Conservation (phyloP, 1,284 basidiomycete species). For the Meripilus lineatus region DNA sequence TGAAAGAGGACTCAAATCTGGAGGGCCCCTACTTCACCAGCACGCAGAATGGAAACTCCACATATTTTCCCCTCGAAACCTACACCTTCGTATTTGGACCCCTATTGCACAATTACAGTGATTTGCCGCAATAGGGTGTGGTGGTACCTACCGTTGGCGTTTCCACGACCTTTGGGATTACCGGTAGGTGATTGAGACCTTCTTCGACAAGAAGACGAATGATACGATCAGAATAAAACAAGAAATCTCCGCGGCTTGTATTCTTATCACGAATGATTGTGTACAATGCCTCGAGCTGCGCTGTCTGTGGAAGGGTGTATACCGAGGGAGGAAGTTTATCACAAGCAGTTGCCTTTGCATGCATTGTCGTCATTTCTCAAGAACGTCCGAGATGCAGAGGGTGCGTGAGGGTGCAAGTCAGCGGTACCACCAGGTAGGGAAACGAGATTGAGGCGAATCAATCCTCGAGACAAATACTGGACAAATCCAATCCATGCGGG, state of each 20-base stretch:
- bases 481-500: too few relatives aligned
- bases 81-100: constrained; percentile 81
- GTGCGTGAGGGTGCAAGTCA: constrained; percentile 1
- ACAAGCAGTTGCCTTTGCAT: constrained; percentile 26
- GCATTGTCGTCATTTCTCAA: constrained; percentile 32
- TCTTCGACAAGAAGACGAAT: constrained; percentile 75
- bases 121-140: background rate
- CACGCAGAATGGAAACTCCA: constrained; percentile 88
- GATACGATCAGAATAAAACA: constrained; percentile 90
- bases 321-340: constrained; percentile 80
- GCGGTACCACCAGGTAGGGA: background rate
- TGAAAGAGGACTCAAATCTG: background rate
- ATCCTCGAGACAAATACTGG: too few relatives aligned
- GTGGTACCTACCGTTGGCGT: constrained; percentile 65
- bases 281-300: constrained; percentile 92
- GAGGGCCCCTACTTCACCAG: constrained; percentile 61
- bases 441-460: too few relatives aligned
- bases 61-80: constrained; percentile 94
- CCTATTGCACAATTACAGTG: constrained; percentile 35
- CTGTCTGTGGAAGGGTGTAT: constrained; percentile 82
- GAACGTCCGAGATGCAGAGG: constrained; percentile 14
- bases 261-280: constrained; percentile 92
- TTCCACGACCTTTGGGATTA: constrained; percentile 76
- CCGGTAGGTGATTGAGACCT: constrained; percentile 95
- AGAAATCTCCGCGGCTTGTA: constrained; percentile 88